A percentile compares a stretch with the other conserved stretches of the same genome.
These are phyloP conservation scores for Debaryomycetaceae sp. DNA, from an alignment of 1,139 yeast genomes.

Conservation along the genomic window DNA sequence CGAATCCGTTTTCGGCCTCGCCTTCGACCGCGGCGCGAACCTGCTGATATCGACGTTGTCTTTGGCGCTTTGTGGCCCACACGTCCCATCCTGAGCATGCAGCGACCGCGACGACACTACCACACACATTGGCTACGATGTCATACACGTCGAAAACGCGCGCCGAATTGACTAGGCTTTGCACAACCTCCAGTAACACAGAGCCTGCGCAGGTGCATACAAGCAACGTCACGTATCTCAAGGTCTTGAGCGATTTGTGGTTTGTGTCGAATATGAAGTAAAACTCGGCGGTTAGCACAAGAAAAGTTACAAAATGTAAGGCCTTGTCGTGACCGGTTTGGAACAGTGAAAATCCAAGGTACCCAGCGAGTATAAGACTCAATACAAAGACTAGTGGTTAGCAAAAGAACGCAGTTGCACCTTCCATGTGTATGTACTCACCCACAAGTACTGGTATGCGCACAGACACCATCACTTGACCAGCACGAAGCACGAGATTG, in stretches of 20 bases:
- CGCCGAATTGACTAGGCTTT: constrained; percentile 37
- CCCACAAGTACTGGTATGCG: constrained; percentile 23
- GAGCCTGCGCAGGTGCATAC: constrained; percentile 45
- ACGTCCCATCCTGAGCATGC: constrained; percentile 12
- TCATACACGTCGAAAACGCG: constrained; percentile 49
- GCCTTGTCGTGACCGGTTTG: constrained; percentile 48
- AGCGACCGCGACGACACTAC: constrained; percentile 27
- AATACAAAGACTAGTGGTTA: constrained; percentile 21
- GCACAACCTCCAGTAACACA: constrained; percentile 50
- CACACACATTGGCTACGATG: constrained; percentile 39
- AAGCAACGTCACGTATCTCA: constrained; percentile 37
- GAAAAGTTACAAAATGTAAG: constrained; percentile 48
- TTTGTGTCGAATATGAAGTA: constrained; percentile 49
- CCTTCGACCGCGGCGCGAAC: constrained; percentile 1
- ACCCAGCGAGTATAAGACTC: constrained; percentile 29
- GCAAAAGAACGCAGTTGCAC: background rate
- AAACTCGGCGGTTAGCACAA: constrained; percentile 47
- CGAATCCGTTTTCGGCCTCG: constrained; percentile 2
- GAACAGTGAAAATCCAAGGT: constrained; percentile 51
- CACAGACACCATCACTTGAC: constrained; percentile 16
- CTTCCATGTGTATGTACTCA: constrained; percentile 16
- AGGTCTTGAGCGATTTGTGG: constrained; percentile 29
- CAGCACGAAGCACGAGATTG: constrained; percentile 1
- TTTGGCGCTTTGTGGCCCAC: constrained; percentile 1
- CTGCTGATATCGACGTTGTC: constrained; percentile 5